Base-by-base conservation (phyloP, 305 asterid genomes). In the Fraxinus ornus region DNA sequence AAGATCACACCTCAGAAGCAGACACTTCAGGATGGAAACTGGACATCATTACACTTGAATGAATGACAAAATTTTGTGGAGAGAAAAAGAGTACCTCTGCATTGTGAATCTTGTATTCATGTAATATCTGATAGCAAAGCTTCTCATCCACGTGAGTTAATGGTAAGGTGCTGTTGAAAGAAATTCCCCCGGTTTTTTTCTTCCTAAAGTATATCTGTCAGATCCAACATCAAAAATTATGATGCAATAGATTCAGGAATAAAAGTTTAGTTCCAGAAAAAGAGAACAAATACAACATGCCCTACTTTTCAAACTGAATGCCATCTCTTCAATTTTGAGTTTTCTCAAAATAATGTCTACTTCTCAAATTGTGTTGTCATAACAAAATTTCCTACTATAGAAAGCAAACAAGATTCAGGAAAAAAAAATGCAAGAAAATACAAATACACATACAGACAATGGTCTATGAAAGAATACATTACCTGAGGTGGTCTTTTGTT, bases 101-200 rank as follows among this genome's bases (percentile, higher is more conserved):
- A 88, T 96, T 96, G 93, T 96, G 99, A 88, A 96, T 94, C 91
- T 96, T 93, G 92, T 94, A 95, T 85, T 93, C 98, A 7, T 95
- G 98, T 81, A 92, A 83, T 79, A 96, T 96, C 85, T 96, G 99
- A 91, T 96, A 96, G 91, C 99, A 96, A 76, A 96, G 97, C 90
- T 96, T 96, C 93, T 96, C 99, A 88, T 96, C 99, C 83, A 96
- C 93, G 86, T 86, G 99, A 82, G 98, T 96, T 85, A 96, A 88
- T 49, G 88, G 88, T 8, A 84, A 3, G 1, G 99, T 96, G 94
- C 97, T 94, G 87, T 96, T 96, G 90, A 96, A 96, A 79, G 98
- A 96, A 86, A 96, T 93, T 82, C 98, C 99, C 49, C 98, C 99
- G 15, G 99, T 93, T 88, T 96, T 96, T 89, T 96, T 96, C 97